Percentiles rank a stretch among this genome's conserved stretches.
These are phyloP conservation scores for Ampelomyces quisqualis DNA, from an alignment of 2,329 filamentous ascomycete genomes.

Conservation along the genomic window DNA sequence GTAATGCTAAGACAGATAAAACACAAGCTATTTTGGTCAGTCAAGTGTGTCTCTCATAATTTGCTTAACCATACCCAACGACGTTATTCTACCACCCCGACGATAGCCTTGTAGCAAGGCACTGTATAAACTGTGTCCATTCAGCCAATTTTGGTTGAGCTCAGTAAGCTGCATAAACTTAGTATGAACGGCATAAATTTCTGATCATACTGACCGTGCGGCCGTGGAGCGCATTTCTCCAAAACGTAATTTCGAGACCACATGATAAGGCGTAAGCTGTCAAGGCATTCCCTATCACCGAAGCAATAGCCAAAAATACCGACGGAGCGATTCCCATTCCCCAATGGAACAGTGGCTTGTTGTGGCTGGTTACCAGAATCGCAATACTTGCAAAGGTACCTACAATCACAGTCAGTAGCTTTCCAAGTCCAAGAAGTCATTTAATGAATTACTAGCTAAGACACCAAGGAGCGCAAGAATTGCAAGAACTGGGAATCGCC, in stretches of 20 bases:
- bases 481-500: conserved; percentile 1
- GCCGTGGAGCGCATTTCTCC: conserved; percentile 4
- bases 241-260: conserved; percentile 3
- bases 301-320: conserved; percentile 4
- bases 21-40: conserved; percentile 2
- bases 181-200: not conserved
- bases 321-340: conserved; percentile 1
- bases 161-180: not conserved
- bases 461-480: conserved; percentile 1
- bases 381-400: conserved; percentile 3
- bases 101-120: conserved; percentile 2
- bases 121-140: conserved; percentile 2
- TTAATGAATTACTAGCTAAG: not conserved
- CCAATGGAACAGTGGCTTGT: conserved; percentile 1
- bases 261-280: conserved; percentile 4
- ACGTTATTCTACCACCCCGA: conserved; percentile 2
- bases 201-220: not conserved
- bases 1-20: conserved; percentile 1
- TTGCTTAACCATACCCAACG: not conserved
- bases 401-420: not conserved
- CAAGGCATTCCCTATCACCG: conserved; percentile 5
- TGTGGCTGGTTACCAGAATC: conserved; percentile 1
- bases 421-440: not conserved
- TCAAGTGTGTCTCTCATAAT: not conserved
- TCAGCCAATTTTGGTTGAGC: conserved; percentile 6